Evolutionary conservation across 148 eudicot genomes (phyloP).

Genomic region (Dysphania ambrosioides): DNA sequence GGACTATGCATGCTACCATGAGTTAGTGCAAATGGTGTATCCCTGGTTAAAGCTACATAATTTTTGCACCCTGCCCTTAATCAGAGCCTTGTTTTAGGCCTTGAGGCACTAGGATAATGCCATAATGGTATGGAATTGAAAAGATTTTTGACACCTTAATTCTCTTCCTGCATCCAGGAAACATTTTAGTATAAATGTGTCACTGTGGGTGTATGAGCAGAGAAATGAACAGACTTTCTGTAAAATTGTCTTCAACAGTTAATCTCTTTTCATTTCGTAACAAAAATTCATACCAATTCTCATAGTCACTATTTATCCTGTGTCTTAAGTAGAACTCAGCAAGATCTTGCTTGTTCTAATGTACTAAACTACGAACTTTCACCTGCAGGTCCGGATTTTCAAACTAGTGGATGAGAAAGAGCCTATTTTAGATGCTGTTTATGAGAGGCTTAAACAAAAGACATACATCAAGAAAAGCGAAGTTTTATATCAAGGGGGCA

Average conservation of each 20-base stretch:
- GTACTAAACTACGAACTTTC: neutral
- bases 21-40: no score
- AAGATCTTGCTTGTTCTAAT: slow-evolving; percentile 6
- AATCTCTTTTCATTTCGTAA: neutral
- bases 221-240: neutral
- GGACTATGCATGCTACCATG: no score
- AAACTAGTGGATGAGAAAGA: slow-evolving; percentile 49
- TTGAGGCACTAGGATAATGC: no score
- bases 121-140: no score
- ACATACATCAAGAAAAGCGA: slow-evolving; percentile 62
- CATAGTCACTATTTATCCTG: neutral
- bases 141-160: no score
- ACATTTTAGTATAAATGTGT: no score
- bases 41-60: no score
- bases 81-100: no score
- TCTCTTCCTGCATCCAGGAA: no score
- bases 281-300: neutral
- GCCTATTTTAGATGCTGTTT: slow-evolving; percentile 68
- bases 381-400: slow-evolving; percentile 59
- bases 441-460: slow-evolving; percentile 67
- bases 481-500: slow-evolving; percentile 52
- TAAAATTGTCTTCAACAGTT: neutral
- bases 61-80: no score
- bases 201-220: no score
- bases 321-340: neutral